A percentile compares a stretch with the other conserved stretches of the same genome.
phyloP scores from a whole-genome alignment of 345 rosid genomes.

The Reutealis trisperma region DNA sequence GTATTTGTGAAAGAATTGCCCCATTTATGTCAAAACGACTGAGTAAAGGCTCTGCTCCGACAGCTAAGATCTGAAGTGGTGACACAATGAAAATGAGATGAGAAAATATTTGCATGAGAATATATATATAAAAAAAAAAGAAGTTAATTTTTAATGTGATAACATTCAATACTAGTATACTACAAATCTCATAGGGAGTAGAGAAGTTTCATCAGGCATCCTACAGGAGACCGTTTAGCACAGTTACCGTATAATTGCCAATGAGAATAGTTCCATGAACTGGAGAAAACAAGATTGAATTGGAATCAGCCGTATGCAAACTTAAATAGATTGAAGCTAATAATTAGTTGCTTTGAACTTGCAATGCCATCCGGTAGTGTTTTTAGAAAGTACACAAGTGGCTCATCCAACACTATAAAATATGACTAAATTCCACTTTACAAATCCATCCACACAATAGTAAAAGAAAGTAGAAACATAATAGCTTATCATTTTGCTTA shows the following conservation, averaged over 20 bases:
- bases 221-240: background rate
- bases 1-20: conserved; percentile 64
- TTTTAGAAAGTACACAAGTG: no score
- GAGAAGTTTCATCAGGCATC: background rate
- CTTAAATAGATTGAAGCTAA: no score
- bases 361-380: no score
- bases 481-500: background rate
- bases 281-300: background rate
- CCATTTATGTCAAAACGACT: conserved; percentile 78
- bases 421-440: no score
- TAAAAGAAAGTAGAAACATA: background rate
- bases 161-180: no score
- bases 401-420: no score
- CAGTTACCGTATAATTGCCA: background rate
- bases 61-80: conserved; percentile 70
- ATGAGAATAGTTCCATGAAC: background rate
- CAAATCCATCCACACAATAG: no score
- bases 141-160: background rate
- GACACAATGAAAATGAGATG: conserved; percentile 15
- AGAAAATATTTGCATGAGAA: background rate
- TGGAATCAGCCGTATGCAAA: no score
- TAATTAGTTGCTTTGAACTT: no score
- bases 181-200: no score
- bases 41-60: conserved; percentile 79
- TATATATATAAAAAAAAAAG: background rate